phyloP scores from a whole-genome alignment of 1,284 basidiomycete species.

The Fomitopsis palustris region DNA sequence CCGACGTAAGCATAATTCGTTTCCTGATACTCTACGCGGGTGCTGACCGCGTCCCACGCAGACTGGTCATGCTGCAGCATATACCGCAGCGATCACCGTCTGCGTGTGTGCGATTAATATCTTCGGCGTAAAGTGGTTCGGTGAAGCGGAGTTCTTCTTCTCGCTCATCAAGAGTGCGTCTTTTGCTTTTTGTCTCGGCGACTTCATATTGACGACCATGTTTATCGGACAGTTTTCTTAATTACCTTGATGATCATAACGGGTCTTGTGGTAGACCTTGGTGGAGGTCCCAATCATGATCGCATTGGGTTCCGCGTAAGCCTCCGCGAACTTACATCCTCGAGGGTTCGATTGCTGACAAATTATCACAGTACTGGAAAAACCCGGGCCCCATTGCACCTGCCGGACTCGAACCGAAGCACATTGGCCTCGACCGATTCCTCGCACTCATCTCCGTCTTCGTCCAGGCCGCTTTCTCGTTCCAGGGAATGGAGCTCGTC shows the following conservation, averaged over 20 bases:
- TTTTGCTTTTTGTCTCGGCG: neutral
- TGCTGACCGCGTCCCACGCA: conserved; percentile 19
- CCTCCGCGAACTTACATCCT: neutral
- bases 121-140: conserved; percentile 60
- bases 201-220: neutral
- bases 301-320: conserved; percentile 59
- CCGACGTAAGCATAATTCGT: conserved; percentile 38
- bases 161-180: conserved; percentile 55
- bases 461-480: conserved; percentile 81
- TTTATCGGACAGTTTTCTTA: conserved; percentile 38
- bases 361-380: conserved; percentile 56
- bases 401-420: conserved; percentile 42
- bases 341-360: neutral
- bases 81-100: conserved; percentile 62
- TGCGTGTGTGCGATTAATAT: conserved; percentile 69
- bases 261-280: conserved; percentile 69
- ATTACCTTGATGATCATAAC: conserved; percentile 61
- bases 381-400: conserved; percentile 59
- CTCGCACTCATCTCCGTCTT: conserved; percentile 66
- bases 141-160: conserved; percentile 58
- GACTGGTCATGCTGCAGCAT: conserved; percentile 50
- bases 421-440: conserved; percentile 52
- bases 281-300: conserved; percentile 59
- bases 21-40: neutral
- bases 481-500: conserved; percentile 82